Base-by-base conservation (phyloP, 2,329 filamentous ascomycete genomes). In the Fusarium paranaense region DNA sequence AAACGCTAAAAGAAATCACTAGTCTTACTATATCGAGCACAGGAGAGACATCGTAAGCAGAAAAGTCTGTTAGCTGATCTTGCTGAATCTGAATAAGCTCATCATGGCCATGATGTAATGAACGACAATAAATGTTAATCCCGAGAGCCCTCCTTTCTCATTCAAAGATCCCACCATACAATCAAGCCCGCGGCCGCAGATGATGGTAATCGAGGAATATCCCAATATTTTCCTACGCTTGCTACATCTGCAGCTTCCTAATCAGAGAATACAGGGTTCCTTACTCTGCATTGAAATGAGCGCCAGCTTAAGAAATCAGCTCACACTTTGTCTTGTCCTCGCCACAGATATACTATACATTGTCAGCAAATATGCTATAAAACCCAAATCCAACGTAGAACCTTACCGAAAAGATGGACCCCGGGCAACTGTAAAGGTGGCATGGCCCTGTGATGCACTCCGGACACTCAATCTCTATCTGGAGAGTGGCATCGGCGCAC, bases 321-420 rank as follows among this genome's bases (percentile, higher is more conserved):
- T 66, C 32, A 2, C 65, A 67, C 40, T 67, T 60, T 3, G 62
- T 66, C 27, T 66, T 67, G 40, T 67, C 62, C 5, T 59, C 65
- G 18, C 65, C 65, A 3, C 65, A 67, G 20, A 67, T 66, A n/a
- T 67, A 60, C 65, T 67, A 1, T 1, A 5, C 0, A 0, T 0
- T 30, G 5, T 66, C n/a, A 67, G 52, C 1, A 57, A 18, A 2
- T 6, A 0, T 5, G 1, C 22, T n/a, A 6, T 7, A 5, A 6
- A 30, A 11, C n/a, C 25, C 45, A n/a, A 0, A 14, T 13, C 1
- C 5, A 18, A 20, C 2, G 5, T 5, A 16, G 8, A 27, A 16
- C 11, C 25, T 50, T 60, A 67, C 65, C 30, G 38, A 50, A 8
- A 66, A 60, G 4, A 54, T 64, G n/a, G 27, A 66, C 5, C 37